These are phyloP conservation scores for Ettlia oleoabundans DNA, from an alignment of 139 green algal species.

Conservation along the genomic window DNA sequence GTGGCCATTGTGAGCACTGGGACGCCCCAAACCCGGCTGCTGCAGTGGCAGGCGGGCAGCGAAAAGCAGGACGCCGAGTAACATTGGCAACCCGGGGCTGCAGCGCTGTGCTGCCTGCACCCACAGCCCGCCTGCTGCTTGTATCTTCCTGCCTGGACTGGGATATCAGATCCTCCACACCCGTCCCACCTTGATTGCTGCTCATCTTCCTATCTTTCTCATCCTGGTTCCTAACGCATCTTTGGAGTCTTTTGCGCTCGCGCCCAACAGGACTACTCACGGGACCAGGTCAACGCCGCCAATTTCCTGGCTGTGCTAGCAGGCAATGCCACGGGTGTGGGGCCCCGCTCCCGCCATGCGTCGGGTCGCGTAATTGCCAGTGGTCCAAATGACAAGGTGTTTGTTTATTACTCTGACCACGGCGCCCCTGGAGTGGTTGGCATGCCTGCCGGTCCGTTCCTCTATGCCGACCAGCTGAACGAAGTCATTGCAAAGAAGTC, in stretches of 20 bases:
- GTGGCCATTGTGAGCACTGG: constrained; percentile 68
- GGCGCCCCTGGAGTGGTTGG: constrained; percentile 84
- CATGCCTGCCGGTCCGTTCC: constrained; percentile 87
- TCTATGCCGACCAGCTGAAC: constrained; percentile 92
- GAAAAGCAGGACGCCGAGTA: too few species aligned
- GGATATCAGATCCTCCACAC: too few species aligned
- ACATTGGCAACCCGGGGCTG: too few species aligned
- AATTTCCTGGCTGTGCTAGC: constrained; percentile 88
- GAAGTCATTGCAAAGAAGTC: constrained; percentile 57
- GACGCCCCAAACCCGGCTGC: too few species aligned
- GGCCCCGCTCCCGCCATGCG: neutral
- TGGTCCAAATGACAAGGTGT: constrained; percentile 80
- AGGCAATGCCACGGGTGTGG: constrained; percentile 59
- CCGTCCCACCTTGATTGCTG: too few species aligned
- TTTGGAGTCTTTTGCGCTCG: neutral
- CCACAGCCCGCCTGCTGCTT: too few species aligned
- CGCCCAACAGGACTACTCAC: constrained; percentile 90
- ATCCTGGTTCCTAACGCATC: too few species aligned
- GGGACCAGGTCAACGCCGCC: constrained; percentile 76
- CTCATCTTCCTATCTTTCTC: too few species aligned
- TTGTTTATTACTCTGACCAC: constrained; percentile 83
- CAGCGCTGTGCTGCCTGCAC: too few species aligned
- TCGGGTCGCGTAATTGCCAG: constrained; percentile 56
- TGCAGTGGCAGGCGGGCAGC: neutral
- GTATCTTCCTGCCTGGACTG: too few species aligned